Evolutionary conservation across 495 filamentous ascomycete species (phyloP).

Genomic region (Xylaria intraflava): DNA sequence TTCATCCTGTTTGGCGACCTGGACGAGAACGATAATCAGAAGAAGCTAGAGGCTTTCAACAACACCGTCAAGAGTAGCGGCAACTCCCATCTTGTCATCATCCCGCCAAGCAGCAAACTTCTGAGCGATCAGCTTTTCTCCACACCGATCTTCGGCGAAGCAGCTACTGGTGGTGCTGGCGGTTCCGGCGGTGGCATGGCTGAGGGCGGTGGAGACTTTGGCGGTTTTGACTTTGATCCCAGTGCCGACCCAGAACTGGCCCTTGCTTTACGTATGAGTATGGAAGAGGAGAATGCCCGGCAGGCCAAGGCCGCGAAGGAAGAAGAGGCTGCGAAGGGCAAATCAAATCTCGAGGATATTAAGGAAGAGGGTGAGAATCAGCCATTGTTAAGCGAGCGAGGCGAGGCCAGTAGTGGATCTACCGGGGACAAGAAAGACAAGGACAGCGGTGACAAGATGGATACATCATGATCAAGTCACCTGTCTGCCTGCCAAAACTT

Average conservation of each 20-base stretch:
- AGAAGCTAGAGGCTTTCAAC: conserved; percentile 87
- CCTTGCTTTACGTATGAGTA: conserved; percentile 91
- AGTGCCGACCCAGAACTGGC: conserved; percentile 87
- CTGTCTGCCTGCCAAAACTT: conserved; percentile 5
- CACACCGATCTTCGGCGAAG: conserved; percentile 81
- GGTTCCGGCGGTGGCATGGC: conserved; percentile 37
- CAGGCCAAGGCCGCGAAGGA: conserved; percentile 78
- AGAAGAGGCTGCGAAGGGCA: conserved; percentile 57
- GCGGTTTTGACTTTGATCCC: conserved; percentile 68
- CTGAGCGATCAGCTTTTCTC: conserved; percentile 87
- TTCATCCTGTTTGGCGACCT: conserved; percentile 92
- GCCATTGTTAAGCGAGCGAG: conserved; percentile 58
- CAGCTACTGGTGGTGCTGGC: conserved; percentile 38
- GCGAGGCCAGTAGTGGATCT: conserved; percentile 54
- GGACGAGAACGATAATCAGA: conserved; percentile 76
- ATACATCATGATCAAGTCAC: conserved; percentile 53
- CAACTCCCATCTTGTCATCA: conserved; percentile 82
- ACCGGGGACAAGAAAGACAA: conserved; percentile 50
- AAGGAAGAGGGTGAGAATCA: conserved; percentile 70
- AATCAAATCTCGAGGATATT: conserved; percentile 71
- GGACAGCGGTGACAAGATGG: conserved; percentile 79
- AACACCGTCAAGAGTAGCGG: conserved; percentile 84
- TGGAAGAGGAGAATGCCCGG: conserved; percentile 94
- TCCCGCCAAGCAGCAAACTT: conserved; percentile 83
- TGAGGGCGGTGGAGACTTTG: conserved; percentile 52